Percentiles rank a stretch among this genome's conserved stretches.
phyloP scores from a whole-genome alignment of 805 yeast genomes.

The Priceomyces fermenticarens region DNA sequence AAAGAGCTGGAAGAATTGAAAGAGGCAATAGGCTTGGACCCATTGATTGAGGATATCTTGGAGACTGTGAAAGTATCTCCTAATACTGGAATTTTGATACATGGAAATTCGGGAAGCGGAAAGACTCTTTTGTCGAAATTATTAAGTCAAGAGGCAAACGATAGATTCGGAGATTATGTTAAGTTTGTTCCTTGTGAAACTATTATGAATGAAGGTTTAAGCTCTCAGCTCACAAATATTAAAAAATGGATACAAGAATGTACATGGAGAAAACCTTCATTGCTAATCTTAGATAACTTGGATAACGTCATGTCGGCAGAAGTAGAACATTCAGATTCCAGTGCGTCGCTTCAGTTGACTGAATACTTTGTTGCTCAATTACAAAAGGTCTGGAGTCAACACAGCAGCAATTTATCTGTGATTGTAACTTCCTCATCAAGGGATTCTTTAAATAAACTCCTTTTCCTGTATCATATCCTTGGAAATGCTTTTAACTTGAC shows the following conservation, averaged over 20 bases:
- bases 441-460: constrained; percentile 57
- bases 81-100: constrained; percentile 55
- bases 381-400: constrained; percentile 42
- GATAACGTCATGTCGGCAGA: constrained; percentile 73
- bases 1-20: constrained; percentile 5
- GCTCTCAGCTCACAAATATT: constrained; percentile 43
- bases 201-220: constrained; percentile 52
- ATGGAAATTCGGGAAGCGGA: constrained; percentile 82
- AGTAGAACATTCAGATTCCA: constrained; percentile 54
- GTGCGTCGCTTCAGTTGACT: constrained; percentile 60
- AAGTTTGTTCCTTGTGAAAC: constrained; percentile 52
- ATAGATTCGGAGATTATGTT: constrained; percentile 42
- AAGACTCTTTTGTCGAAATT: constrained; percentile 56
- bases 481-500: constrained; percentile 58
- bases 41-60: constrained; percentile 35
- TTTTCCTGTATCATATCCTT: constrained; percentile 68
- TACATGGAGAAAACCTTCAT: constrained; percentile 76
- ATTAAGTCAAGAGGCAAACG: constrained; percentile 34
- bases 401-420: constrained; percentile 49
- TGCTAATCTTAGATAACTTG: constrained; percentile 73
- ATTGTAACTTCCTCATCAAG: constrained; percentile 63
- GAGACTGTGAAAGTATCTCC: constrained; percentile 41
- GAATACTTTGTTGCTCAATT: constrained; percentile 52
- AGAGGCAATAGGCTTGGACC: constrained; percentile 57
- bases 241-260: constrained; percentile 47